phyloP scores from a whole-genome alignment of 176 grass and related monocot genomes.

The Triticum aestivum region DNA sequence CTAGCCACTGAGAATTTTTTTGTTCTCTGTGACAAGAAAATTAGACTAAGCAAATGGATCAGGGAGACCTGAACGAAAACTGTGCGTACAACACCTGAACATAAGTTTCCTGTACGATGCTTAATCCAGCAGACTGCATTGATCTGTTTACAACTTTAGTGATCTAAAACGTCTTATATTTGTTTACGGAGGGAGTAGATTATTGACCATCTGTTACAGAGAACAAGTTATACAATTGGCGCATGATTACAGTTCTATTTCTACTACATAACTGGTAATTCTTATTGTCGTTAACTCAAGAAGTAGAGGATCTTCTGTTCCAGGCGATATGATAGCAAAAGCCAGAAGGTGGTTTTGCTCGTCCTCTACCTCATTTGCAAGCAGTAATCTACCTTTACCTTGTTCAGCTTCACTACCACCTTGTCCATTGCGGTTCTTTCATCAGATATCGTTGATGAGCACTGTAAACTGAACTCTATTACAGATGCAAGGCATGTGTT shows the following conservation, averaged over 20 bases:
- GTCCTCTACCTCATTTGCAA: neutral
- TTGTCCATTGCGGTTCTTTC: conserved; percentile 26
- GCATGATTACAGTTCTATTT: neutral
- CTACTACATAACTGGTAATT: neutral
- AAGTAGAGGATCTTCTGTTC: neutral
- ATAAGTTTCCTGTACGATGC: no score
- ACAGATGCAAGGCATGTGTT: conserved; percentile 7
- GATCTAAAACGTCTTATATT: no score
- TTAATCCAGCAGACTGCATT: no score
- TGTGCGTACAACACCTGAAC: no score
- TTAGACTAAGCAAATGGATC: no score
- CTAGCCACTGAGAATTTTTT: neutral
- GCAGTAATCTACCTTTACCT: conserved; percentile 14
- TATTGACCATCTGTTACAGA: no score
- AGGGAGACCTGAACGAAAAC: no score
- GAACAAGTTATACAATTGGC: no score
- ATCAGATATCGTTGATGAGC: conserved; percentile 4
- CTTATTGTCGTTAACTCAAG: neutral
- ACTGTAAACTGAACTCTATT: conserved; percentile 10
- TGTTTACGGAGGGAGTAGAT: no score
- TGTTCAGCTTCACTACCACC: conserved; percentile 28
- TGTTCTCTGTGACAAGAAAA: neutral
- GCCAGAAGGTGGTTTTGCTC: neutral
- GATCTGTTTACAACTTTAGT: no score
- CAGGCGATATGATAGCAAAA: neutral